A percentile compares a stretch with the other conserved stretches of the same genome.
Evolutionary conservation across 495 filamentous ascomycete genomes (phyloP).

Genomic region (Daldinia loculata): DNA sequence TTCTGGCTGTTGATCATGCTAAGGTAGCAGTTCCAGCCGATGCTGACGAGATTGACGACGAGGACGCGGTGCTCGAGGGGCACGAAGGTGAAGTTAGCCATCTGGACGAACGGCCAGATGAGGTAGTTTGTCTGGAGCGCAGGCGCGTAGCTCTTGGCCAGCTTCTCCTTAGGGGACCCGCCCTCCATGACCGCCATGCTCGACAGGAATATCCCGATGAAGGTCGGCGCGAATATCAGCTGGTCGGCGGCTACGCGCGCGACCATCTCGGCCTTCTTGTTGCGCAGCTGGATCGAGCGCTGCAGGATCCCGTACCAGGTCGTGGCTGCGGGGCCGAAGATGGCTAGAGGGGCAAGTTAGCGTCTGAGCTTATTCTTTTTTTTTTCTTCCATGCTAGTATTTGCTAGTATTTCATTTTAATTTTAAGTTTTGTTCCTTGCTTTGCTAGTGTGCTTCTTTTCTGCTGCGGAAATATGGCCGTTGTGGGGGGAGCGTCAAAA

Average conservation of each 20-base stretch:
- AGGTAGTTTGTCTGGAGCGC: conserved; percentile 86
- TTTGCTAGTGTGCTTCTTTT: neutral
- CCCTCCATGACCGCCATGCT: conserved; percentile 93
- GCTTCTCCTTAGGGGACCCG: conserved; percentile 71
- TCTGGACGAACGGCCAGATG: conserved; percentile 92
- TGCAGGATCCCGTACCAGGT: conserved; percentile 84
- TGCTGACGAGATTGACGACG: conserved; percentile 82
- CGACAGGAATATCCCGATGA: conserved; percentile 82
- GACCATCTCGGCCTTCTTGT: conserved; percentile 72
- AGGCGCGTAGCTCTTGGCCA: conserved; percentile 69
- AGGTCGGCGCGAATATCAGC: conserved; percentile 80
- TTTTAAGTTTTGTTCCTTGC: neutral
- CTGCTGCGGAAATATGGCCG: neutral
- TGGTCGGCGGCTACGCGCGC: conserved; percentile 88
- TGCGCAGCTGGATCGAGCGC: conserved; percentile 69
- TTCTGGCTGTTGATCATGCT: conserved; percentile 58
- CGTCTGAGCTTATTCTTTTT: neutral
- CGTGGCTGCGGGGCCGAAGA: conserved; percentile 93
- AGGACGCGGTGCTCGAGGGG: conserved; percentile 86
- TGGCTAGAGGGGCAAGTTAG: conserved; percentile 59
- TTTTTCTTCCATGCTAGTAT: neutral
- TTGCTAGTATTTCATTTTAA: neutral
- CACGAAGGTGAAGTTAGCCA: conserved; percentile 89
- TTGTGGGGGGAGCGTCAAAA: neutral
- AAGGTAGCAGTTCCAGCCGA: conserved; percentile 96